phyloP scores from a whole-genome alignment of 352 stramenopile species.

The Phytophthora capsici region DNA sequence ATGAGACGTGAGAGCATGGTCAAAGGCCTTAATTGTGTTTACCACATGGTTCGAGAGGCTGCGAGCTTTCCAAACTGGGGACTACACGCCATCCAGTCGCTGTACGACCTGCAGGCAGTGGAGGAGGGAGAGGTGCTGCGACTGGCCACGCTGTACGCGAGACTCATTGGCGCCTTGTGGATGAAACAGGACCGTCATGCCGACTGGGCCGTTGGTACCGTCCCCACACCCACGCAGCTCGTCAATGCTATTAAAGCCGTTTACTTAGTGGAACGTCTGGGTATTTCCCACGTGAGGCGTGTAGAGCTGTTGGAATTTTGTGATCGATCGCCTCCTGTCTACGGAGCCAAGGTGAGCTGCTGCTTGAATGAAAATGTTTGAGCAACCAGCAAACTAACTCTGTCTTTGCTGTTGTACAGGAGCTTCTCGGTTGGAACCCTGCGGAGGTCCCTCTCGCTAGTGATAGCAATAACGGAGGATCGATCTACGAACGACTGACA shows the following conservation, averaged over 20 bases:
- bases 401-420: slow-evolving; percentile 33
- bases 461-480: slow-evolving; percentile 45
- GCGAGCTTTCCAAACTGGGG: slow-evolving; percentile 34
- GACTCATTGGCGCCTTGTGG: slow-evolving; percentile 62
- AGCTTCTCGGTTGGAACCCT: slow-evolving; percentile 90
- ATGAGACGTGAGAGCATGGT: slow-evolving; percentile 50
- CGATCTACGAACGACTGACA: slow-evolving; percentile 63
- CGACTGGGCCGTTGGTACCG: slow-evolving; percentile 46
- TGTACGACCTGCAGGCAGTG: slow-evolving; percentile 70
- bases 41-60: slow-evolving; percentile 39
- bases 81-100: slow-evolving; percentile 66
- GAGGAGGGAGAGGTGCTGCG: slow-evolving; percentile 55
- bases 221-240: slow-evolving; percentile 60
- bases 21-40: slow-evolving; percentile 52
- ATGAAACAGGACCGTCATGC: slow-evolving; percentile 50
- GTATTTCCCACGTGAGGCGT: slow-evolving; percentile 63
- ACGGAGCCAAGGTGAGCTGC: slow-evolving; percentile 44
- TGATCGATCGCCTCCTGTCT: slow-evolving; percentile 54
- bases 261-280: slow-evolving; percentile 79
- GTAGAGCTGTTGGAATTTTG: slow-evolving; percentile 78
- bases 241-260: slow-evolving; percentile 66
- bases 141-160: slow-evolving; percentile 59
- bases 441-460: slow-evolving; percentile 32
- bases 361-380: neutral
- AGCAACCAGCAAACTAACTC: neutral